Evolutionary conservation across 2,329 filamentous ascomycete species (phyloP), one percentile per base, ranked within the genome.

Genomic region (Mollisiaceae sp.): DNA sequence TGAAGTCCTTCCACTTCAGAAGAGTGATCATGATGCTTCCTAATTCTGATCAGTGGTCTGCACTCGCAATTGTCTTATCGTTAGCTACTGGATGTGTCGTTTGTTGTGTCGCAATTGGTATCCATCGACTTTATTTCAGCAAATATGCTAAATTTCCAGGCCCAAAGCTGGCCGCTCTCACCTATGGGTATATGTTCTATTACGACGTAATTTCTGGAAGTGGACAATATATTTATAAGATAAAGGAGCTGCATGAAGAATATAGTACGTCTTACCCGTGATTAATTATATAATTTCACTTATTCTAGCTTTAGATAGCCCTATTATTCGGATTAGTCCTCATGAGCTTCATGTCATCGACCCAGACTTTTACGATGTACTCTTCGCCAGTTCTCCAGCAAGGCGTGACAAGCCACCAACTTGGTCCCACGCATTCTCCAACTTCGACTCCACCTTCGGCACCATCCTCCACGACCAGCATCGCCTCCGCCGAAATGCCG

Each of bases 151-250:
- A 64, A 20, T 68, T 70, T 41, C 74, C 71, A 18, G 76, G 76
- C 9, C 76, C 76, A 2, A 73, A 66, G 35, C 60, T 74, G 0
- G 75, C 76, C 8, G 75, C 74, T 5, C 67, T 68, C 8, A 68
- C 64, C 1, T 64, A 67, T 43, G 60, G 66, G 24, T 70, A 70
- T 24, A 65, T 64, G 60, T 63, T 67, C 27, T 82, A 80, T 70
- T 82, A 81, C 65, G 80, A 82, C 63, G 73, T 79, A 20, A 60
- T 80, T 58, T 71, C 76, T 5, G 59, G 54, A 8, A 75, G 77
- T 4, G 81, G 80, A 2, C 75, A 80, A 68, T 82, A 80, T 63
- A 80, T 76, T 14, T 79, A 76, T 69, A 77, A 81, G 65, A 80
- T 82, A 45, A 72, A 76, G 57, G 75, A 80, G 57, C 71, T 82